Evolutionary conservation across 805 yeast genomes (phyloP), one percentile per base, ranked within the genome.

Genomic region (Cyberlindnera petersonii): DNA sequence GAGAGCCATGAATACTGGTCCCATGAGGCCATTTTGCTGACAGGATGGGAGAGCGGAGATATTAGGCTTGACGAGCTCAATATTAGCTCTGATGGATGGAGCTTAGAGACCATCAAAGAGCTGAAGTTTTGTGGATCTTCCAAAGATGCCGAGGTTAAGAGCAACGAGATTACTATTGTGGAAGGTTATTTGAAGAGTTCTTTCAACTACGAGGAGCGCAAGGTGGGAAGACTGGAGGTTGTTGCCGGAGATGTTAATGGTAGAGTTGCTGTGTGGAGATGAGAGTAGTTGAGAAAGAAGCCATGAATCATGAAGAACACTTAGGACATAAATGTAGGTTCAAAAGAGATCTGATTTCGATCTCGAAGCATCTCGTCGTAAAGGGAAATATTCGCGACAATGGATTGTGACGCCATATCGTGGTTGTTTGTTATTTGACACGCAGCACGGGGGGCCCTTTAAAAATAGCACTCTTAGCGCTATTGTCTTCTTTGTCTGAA

Each of bases 161-260:
- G 37, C 13, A 45, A 49, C 10, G 44, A 33, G 2, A 55, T 68
- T 9, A 56, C 61, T 0, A 52, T 63, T 7, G 56, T 65, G 6
- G 67, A 58, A 32, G 53, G 66, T 39, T 60, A 59, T 27, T 39
- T 68, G 34, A 56, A 53, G 20, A 50, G 59, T 28, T 59, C 47
- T 24, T 38, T 55, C 14, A 57, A 61, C 41, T 64, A 56, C 9
- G 62, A 57, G 17, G 72, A 72, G 37, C 53, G 48, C 56, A 34
- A 51, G 47, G 31, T 54, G 64, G 58, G 77, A 59, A 41, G 57
- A 42, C 55, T 65, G 9, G 71, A 67, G 38, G 47, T 80, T 20
- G 61, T 75, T 8, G 65, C 76, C 21, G 86, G 85, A 4, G 83
- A 79, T 49, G 48, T 63, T 5, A 50, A 54, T 9, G 86, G 86